These are phyloP conservation scores for Clarireedia hainanense DNA, from an alignment of 2,329 filamentous ascomycete genomes.

Conservation along the genomic window DNA sequence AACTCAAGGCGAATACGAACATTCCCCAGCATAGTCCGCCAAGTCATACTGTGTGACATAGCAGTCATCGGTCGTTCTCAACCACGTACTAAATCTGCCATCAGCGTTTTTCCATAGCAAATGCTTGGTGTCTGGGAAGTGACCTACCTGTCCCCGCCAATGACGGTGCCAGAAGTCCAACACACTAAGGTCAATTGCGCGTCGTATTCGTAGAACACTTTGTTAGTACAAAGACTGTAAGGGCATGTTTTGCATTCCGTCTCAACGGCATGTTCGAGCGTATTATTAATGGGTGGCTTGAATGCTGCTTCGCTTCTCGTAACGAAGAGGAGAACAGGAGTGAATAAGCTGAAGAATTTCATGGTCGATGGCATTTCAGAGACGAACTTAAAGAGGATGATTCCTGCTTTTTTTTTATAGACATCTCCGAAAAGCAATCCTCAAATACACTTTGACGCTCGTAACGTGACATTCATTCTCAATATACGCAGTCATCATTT, in stretches of 20 bases:
- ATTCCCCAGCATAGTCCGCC: conserved; percentile 13
- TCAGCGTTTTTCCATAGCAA: not conserved
- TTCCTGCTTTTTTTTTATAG: too few species aligned
- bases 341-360: too few species aligned
- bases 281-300: conserved; percentile 14
- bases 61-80: conserved; percentile 17
- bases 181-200: conserved; percentile 12
- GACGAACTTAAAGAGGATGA: too few species aligned
- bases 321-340: not conserved
- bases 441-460: too few species aligned
- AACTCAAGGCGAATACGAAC: conserved; percentile 3
- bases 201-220: conserved; percentile 11
- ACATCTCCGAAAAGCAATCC: too few species aligned
- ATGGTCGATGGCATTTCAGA: too few species aligned
- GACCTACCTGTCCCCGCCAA: conserved; percentile 16
- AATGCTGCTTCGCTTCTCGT: not conserved
- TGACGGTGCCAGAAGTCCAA: conserved; percentile 17
- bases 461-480: too few species aligned
- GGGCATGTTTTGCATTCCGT: conserved; percentile 22
- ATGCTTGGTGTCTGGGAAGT: too few species aligned
- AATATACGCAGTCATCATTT: too few species aligned
- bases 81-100: conserved; percentile 12
- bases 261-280: conserved; percentile 13
- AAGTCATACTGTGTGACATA: conserved; percentile 20
- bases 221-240: conserved; percentile 18